These are phyloP conservation scores for Centrapalus pauciflorus DNA, from an alignment of 129 eudicot genomes.

Conservation along the genomic window DNA sequence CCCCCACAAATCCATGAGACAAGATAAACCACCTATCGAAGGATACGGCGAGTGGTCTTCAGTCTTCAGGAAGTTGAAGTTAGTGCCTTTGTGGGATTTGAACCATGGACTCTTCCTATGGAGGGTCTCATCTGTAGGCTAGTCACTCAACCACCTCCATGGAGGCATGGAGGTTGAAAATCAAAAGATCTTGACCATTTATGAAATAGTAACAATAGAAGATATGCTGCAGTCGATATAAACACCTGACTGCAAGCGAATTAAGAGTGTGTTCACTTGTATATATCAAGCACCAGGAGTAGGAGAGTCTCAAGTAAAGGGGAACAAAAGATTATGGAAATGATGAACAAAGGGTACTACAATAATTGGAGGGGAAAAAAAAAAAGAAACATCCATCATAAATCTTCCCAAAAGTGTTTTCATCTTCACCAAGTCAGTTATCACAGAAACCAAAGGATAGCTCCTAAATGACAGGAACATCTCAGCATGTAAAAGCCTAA, in stretches of 20 bases:
- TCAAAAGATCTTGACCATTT: too few species aligned
- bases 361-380: neutral
- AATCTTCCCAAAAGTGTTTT: neutral
- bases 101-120: too few species aligned
- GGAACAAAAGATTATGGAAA: neutral
- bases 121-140: too few species aligned
- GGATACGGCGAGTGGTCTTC: too few species aligned
- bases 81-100: too few species aligned
- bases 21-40: too few species aligned
- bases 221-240: neutral
- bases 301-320: neutral
- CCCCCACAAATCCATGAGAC: too few species aligned
- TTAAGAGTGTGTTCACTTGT: neutral
- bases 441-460: slow-evolving; percentile 4
- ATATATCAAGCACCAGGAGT: neutral
- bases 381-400: neutral
- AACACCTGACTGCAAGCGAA: neutral
- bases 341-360: neutral
- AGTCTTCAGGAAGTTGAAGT: too few species aligned
- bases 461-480: neutral
- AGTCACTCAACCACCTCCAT: too few species aligned
- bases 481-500: neutral
- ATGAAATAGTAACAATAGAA: neutral
- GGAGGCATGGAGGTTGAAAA: too few species aligned
- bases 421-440: neutral